A percentile compares a stretch with the other conserved stretches of the same genome.
These are phyloP conservation scores for Nemania serpens DNA, from an alignment of 2,329 filamentous ascomycete species.

Conservation along the genomic window DNA sequence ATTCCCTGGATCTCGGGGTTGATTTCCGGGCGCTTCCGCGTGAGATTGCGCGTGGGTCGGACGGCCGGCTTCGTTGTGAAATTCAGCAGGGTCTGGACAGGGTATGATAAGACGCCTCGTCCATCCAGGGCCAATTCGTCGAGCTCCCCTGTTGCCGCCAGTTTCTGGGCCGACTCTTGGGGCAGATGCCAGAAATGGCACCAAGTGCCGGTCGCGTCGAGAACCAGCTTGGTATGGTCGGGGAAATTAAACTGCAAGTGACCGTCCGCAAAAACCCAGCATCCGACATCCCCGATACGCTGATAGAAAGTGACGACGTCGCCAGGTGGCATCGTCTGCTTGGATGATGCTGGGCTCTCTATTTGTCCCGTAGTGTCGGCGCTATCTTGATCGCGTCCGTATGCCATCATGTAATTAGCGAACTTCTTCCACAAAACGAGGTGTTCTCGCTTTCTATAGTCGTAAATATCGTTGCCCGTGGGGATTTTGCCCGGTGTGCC, in stretches of 20 bases:
- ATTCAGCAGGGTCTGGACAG: constrained; percentile 74
- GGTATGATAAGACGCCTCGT: constrained; percentile 72
- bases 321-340: constrained; percentile 49
- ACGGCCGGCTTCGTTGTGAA: constrained; percentile 56
- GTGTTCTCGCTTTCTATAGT: constrained; percentile 68
- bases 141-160: constrained; percentile 68
- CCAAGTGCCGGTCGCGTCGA: constrained; percentile 74
- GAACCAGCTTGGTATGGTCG: constrained; percentile 82
- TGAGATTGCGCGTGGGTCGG: constrained; percentile 47
- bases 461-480: constrained; percentile 66
- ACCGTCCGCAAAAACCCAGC: constrained; percentile 81
- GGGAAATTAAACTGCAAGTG: constrained; percentile 88
- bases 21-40: constrained; percentile 64
- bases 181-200: constrained; percentile 80
- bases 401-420: constrained; percentile 74
- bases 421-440: constrained; percentile 75
- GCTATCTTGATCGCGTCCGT: constrained; percentile 70
- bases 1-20: constrained; percentile 64
- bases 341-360: constrained; percentile 47
- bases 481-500: constrained; percentile 65
- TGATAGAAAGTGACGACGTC: constrained; percentile 81
- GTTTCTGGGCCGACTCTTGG: constrained; percentile 68
- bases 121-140: constrained; percentile 72
- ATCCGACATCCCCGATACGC: constrained; percentile 77
- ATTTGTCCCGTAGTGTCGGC: constrained; percentile 51